Conservation (phyloP, 2,329 filamentous ascomycete species). For the Plectosphaerella sp. region DNA sequence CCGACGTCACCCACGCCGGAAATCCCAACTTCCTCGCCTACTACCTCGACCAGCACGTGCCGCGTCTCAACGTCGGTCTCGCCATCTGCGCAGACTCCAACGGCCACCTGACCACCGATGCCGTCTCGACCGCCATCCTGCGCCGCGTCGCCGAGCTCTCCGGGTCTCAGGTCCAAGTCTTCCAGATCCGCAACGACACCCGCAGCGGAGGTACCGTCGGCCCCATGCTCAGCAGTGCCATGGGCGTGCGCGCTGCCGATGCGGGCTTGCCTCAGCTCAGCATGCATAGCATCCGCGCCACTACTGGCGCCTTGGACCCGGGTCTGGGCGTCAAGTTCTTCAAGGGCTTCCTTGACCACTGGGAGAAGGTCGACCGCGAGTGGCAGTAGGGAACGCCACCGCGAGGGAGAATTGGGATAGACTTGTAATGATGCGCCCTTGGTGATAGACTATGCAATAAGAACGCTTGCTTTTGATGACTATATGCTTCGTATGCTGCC, state of each 20-base stretch:
- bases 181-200: slow-evolving; percentile 93
- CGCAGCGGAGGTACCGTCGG: slow-evolving; percentile 92
- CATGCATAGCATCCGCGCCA: slow-evolving; percentile 91
- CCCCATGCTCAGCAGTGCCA: slow-evolving; percentile 75
- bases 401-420: not conserved
- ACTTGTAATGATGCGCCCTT: not conserved
- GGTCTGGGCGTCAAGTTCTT: slow-evolving; percentile 85
- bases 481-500: too few species aligned
- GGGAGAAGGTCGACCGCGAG: slow-evolving; percentile 78
- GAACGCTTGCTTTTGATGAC: too few species aligned
- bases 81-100: slow-evolving; percentile 78
- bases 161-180: slow-evolving; percentile 71
- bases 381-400: slow-evolving; percentile 44
- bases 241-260: slow-evolving; percentile 81
- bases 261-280: slow-evolving; percentile 86
- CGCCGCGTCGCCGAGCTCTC: slow-evolving; percentile 72
- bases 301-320: slow-evolving; percentile 79
- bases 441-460: too few species aligned
- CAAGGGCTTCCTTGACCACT: slow-evolving; percentile 82
- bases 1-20: slow-evolving; percentile 89
- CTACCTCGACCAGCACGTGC: slow-evolving; percentile 83
- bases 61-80: slow-evolving; percentile 83
- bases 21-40: slow-evolving; percentile 87
- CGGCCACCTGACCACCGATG: slow-evolving; percentile 94
- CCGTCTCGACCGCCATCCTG: slow-evolving; percentile 76